phyloP scores from a whole-genome alignment of 129 eudicot genomes.

The Flaveria ramosissima region DNA sequence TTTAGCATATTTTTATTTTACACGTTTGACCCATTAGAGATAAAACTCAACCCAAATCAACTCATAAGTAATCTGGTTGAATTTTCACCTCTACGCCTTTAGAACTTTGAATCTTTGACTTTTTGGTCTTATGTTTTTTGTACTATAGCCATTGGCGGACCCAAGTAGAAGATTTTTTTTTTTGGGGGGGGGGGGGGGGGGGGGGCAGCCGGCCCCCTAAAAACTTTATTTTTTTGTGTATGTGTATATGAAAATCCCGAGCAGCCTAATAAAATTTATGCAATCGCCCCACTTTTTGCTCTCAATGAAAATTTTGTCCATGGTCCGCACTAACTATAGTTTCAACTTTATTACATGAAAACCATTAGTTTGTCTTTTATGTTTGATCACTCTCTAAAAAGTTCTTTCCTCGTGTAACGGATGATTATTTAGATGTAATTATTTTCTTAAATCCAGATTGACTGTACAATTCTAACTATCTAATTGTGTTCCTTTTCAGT shows the following conservation, averaged over 20 bases:
- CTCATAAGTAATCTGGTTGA: not conserved
- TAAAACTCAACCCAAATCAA: not conserved
- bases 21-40: not conserved
- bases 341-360: not conserved
- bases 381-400: not conserved
- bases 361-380: not conserved
- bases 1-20: not conserved
- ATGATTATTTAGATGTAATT: not conserved
- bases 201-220: too few relatives aligned
- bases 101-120: not conserved
- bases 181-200: too few relatives aligned
- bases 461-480: not conserved
- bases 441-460: not conserved
- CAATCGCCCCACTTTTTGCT: too few relatives aligned
- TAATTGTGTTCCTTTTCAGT: constrained; percentile 42
- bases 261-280: too few relatives aligned
- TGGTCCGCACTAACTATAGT: not conserved
- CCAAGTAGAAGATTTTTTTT: too few relatives aligned
- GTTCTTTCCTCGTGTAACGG: not conserved
- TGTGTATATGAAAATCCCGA: too few relatives aligned
- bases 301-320: too few relatives aligned
- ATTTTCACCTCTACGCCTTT: not conserved
- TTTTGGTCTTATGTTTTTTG: not conserved
- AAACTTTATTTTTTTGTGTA: too few relatives aligned
- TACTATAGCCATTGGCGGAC: not conserved